Percentiles rank a stretch among this genome's conserved stretches.
Evolutionary conservation across 2,329 filamentous ascomycete genomes (phyloP).

Genomic region (Claviceps paspali): DNA sequence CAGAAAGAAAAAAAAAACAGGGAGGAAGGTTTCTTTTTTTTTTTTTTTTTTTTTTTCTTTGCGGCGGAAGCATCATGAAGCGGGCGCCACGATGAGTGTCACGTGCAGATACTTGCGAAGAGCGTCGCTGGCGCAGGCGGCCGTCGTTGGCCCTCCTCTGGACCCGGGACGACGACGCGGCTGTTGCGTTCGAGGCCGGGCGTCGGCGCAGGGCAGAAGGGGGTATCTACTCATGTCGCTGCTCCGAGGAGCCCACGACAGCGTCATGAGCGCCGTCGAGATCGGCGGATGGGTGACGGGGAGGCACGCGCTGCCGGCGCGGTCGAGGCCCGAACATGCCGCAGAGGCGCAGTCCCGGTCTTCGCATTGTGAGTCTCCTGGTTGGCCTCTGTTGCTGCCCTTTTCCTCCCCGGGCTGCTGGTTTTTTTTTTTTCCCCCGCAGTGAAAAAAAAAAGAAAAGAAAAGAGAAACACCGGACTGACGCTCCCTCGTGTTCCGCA

Average conservation of each 20-base stretch:
- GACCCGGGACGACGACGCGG: neutral
- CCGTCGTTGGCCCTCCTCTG: neutral
- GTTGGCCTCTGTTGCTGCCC: neutral
- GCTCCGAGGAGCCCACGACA: constrained; percentile 7
- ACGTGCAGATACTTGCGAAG: constrained; percentile 9
- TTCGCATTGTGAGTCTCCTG: neutral
- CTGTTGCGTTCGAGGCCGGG: neutral
- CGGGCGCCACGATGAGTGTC: constrained; percentile 9
- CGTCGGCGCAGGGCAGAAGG: constrained; percentile 1
- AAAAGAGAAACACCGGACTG: no score
- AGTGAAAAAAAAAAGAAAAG: no score
- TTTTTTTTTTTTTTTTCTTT: no score
- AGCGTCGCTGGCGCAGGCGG: constrained; percentile 3
- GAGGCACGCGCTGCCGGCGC: neutral
- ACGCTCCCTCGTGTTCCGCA: no score
- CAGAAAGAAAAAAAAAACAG: no score
- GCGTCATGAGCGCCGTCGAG: constrained; percentile 7
- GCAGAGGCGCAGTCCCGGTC: neutral
- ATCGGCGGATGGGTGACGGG: constrained; percentile 7
- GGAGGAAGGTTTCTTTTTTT: no score
- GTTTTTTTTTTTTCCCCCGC: neutral
- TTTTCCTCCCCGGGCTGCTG: no score
- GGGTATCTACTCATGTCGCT: constrained; percentile 6
- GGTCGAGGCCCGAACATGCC: neutral
- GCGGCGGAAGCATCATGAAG: constrained; percentile 5